Evolutionary conservation across 2,329 filamentous ascomycete species (phyloP).

Genomic region (Lasiodiplodia citricola): DNA sequence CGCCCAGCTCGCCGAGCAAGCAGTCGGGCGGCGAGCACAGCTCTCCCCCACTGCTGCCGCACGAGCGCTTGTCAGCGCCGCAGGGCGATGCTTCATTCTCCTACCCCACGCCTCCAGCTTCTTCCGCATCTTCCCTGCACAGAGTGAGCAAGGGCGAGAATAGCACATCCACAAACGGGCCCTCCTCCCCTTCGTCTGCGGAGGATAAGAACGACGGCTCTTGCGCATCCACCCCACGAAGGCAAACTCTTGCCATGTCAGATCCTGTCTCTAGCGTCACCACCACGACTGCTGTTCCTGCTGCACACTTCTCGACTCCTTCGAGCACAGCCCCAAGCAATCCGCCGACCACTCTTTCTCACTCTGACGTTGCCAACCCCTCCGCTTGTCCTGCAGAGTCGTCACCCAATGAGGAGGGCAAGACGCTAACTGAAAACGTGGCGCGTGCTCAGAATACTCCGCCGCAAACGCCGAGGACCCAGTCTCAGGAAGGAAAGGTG

Average conservation of each 20-base stretch:
- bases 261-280: conserved; percentile 69
- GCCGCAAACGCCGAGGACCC: conserved; percentile 85
- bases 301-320: conserved; percentile 72
- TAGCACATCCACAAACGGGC: conserved; percentile 28
- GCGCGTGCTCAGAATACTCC: conserved; percentile 74
- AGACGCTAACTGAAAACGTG: conserved; percentile 84
- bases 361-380: conserved; percentile 53
- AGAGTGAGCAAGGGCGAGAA: conserved; percentile 33
- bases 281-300: conserved; percentile 67
- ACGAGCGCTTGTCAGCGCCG: conserved; percentile 37
- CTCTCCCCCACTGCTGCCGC: conserved; percentile 43
- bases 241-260: conserved; percentile 41
- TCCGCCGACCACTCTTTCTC: conserved; percentile 60
- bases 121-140: conserved; percentile 46
- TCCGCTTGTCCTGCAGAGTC: conserved; percentile 57
- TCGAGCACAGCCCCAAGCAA: conserved; percentile 51
- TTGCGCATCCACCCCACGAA: conserved; percentile 34
- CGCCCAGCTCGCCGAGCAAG: conserved; percentile 39
- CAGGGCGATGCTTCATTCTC: conserved; percentile 31
- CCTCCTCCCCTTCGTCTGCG: conserved; percentile 32
- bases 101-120: conserved; percentile 50
- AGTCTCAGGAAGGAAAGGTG: conserved; percentile 68
- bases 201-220: conserved; percentile 32
- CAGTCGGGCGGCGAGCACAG: conserved; percentile 29
- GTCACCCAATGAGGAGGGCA: conserved; percentile 71